A percentile compares a stretch with the other conserved stretches of the same genome.
phyloP scores from a whole-genome alignment of 2,329 filamentous ascomycete species.

The Botrytis paeoniae region DNA sequence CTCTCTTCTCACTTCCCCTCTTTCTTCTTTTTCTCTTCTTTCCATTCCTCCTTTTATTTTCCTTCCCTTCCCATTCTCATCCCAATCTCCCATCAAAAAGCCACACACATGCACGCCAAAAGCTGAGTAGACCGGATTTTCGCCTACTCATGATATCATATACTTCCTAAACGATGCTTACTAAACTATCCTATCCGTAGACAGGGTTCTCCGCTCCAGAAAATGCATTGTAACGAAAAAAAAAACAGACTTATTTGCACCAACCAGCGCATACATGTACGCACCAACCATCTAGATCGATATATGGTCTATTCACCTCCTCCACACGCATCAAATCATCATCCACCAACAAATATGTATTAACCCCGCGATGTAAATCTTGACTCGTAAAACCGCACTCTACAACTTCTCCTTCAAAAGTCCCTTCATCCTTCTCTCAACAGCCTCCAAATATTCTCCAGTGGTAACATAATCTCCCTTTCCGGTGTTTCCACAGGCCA shows the following conservation, averaged over 20 bases:
- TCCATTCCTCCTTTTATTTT: background rate
- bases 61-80: background rate
- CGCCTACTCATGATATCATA: background rate
- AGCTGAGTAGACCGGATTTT: background rate
- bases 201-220: background rate
- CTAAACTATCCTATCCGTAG: background rate
- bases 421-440: conserved; percentile 83
- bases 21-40: background rate
- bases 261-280: background rate
- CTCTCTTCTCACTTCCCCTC: too few relatives aligned
- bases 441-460: conserved; percentile 84
- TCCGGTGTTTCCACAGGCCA: conserved; percentile 85
- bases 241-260: background rate
- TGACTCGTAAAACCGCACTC: background rate
- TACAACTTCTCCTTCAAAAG: conserved; percentile 75
- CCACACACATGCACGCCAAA: background rate
- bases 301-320: background rate
- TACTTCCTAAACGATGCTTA: background rate
- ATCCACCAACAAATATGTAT: background rate
- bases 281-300: background rate
- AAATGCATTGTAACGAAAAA: background rate
- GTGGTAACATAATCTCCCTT: conserved; percentile 88
- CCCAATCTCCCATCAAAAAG: too few relatives aligned
- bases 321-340: background rate
- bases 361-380: background rate